phyloP scores from a whole-genome alignment of 352 stramenopile genomes.

The Elongisporangium senticosum region DNA sequence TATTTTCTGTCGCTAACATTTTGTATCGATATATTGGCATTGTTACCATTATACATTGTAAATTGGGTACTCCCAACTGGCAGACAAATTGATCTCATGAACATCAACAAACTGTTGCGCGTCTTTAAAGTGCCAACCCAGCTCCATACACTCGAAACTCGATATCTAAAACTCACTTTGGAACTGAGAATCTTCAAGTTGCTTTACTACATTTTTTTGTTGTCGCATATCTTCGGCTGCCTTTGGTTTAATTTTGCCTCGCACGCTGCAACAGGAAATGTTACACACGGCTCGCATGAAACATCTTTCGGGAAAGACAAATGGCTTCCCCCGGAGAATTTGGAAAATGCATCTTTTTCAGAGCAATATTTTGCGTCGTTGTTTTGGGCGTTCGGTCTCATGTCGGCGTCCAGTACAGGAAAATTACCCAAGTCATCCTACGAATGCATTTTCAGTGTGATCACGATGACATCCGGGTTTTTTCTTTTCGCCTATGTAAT shows the following conservation, averaged over 20 bases:
- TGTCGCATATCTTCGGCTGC: slow-evolving; percentile 38
- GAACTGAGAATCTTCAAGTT: slow-evolving; percentile 43
- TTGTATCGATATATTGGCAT: slow-evolving; percentile 25
- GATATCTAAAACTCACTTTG: slow-evolving; percentile 37
- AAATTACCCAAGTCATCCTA: slow-evolving; percentile 27
- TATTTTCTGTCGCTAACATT: slow-evolving; percentile 39
- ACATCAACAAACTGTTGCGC: slow-evolving; percentile 52
- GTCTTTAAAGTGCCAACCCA: slow-evolving; percentile 27
- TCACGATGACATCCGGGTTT: slow-evolving; percentile 36
- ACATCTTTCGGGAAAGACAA: slow-evolving; percentile 28
- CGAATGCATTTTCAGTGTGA: slow-evolving; percentile 44
- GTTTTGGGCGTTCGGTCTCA: slow-evolving; percentile 58
- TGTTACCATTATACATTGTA: slow-evolving; percentile 35
- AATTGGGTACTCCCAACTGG: slow-evolving; percentile 27
- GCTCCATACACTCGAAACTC: slow-evolving; percentile 24
- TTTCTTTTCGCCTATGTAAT: slow-evolving; percentile 59
- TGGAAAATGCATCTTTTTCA: slow-evolving; percentile 17
- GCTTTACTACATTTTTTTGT: slow-evolving; percentile 44
- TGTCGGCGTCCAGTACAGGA: slow-evolving; percentile 42
- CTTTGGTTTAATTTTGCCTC: slow-evolving; percentile 55
- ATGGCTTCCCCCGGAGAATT: slow-evolving; percentile 21
- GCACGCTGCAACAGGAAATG: slow-evolving; percentile 8
- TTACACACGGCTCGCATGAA: neutral
- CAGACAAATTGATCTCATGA: slow-evolving; percentile 29
- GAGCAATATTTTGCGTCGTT: slow-evolving; percentile 36